Base-by-base conservation (phyloP, 805 yeast genomes). In the Candida khao-thaluensis region DNA sequence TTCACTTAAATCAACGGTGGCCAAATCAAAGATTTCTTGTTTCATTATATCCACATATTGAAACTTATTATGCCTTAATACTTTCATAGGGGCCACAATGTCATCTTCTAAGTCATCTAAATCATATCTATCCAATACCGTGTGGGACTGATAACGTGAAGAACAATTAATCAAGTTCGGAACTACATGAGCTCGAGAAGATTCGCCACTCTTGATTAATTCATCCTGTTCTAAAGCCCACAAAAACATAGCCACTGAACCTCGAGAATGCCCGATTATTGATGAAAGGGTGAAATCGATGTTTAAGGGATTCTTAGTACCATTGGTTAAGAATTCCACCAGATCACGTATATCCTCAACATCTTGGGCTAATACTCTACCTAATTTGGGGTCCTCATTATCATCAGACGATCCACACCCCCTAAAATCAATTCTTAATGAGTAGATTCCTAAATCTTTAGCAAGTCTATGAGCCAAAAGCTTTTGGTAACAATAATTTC, bases 371-470 rank as follows among this genome's bases (percentile, higher is more conserved):
- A 89, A 54, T 0, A 73, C 62, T 37, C 96, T 69, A 0, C 90
- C 91, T 1, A 37, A 34, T 1, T 44, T 23, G 2, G 54, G 50
- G 35, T 63, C 61, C 4, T 52, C 65, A 31, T 62, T 64, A 12
- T 70, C 80, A 17, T 76, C 82, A 3, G 95, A 85, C 41, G 75
- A 78, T 1, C 97, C 98, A 58, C 93, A 82, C 5, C 83, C 85
- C 40, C 96, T 71, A 52, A 90, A 89, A 59, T 90, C 97, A 49
- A 89, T 80, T 47, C 97, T 66, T 35, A 87, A 69, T 3, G 83
- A 75, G 53, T 71, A 78, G 40, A 78, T 65, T 0, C 95, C 95
- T 42, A 74, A 56, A 11, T 73, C 72, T 2, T 63, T 55, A 0
- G 89, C 80, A 39, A 90, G 57, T 17, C 60, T 62, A 18, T 74